Evolutionary conservation across 2,329 filamentous ascomycete genomes (phyloP).

Genomic region (Dactylellina drechsleri): DNA sequence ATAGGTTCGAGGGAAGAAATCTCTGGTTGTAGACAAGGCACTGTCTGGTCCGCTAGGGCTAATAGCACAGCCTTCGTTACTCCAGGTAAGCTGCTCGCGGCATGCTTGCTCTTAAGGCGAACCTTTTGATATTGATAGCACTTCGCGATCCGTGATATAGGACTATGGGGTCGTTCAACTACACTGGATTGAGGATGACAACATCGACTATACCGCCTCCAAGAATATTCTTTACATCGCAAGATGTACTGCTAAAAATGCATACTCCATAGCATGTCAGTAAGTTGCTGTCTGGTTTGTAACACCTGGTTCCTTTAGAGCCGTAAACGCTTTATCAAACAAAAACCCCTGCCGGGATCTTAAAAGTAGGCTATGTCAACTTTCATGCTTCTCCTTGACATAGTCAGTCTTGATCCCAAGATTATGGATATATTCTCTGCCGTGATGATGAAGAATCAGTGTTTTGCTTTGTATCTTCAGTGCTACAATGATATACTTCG

Average conservation of each 20-base stretch:
- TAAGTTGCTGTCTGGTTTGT: conserved; percentile 55
- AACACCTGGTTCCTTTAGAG: no score
- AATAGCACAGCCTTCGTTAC: conserved; percentile 85
- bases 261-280: conserved; percentile 88
- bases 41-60: conserved; percentile 89
- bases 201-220: conserved; percentile 86
- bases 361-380: conserved; percentile 71
- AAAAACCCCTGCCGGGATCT: conserved; percentile 18
- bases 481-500: conserved; percentile 54
- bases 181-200: conserved; percentile 94
- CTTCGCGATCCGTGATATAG: conserved; percentile 68
- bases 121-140: conserved; percentile 14
- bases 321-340: neutral
- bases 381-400: conserved; percentile 65
- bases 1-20: conserved; percentile 98
- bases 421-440: conserved; percentile 58
- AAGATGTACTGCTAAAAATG: conserved; percentile 82
- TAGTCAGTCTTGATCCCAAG: conserved; percentile 70
- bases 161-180: conserved; percentile 98
- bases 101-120: neutral
- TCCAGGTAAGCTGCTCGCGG: conserved; percentile 54
- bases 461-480: conserved; percentile 30
- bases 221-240: conserved; percentile 95
- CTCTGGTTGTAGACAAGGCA: conserved; percentile 89
- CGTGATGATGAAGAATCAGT: conserved; percentile 44